Base-by-base conservation (phyloP, 176 grass and related monocot genomes). In the Eremochloa ophiuroides region DNA sequence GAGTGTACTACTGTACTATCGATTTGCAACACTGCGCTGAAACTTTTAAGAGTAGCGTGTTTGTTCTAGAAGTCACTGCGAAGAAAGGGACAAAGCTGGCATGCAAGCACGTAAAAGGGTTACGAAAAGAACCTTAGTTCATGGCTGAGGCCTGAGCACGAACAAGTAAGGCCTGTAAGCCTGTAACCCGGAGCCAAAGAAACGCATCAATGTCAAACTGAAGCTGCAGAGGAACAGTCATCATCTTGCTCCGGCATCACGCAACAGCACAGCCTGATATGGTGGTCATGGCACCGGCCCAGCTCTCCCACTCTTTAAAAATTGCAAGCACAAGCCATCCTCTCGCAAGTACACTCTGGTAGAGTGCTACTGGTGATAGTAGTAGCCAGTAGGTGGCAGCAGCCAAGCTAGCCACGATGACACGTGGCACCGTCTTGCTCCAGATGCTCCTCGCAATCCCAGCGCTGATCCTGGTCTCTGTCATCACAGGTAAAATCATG, bases 31-130 rank as follows among this genome's bases (percentile, higher is more conserved):
- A 37, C 14, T 65, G 68, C 10, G 23, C 1, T 66, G 62, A 22
- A n/a, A 8, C 38, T n/a, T 70, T 27, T 11, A 9, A 9, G 23
- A 10, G 11, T 79, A 1, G 11, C 5, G 4, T 20, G 10, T 78
- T 9, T 73, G 73, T 70, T 8, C 29, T 46, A 71, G 84, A 81
- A 89, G 89, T 90, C 82, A 41, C 17, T 68, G 20, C 28, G 7
- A 94, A 85, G 87, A 75, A 92, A 92, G 78, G 84, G 40, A 89
- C 81, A 82, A 86, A 90, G 72, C 10, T 87, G 14, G 20, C 80
- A 67, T 76, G 66, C 78, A 26, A 87, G 71, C 78, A 82, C 61
- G 50, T 47, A 74, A 86, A 64, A 75, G 16, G 1, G 13, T 2
- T 58, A 43, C 30, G 76, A 75, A 86, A 62, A 30, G 55, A 80